A percentile compares a stretch with the other conserved stretches of the same genome.
Conservation (phyloP, 2,329 filamentous ascomycete species). For the Hyphodiscus sp. region DNA sequence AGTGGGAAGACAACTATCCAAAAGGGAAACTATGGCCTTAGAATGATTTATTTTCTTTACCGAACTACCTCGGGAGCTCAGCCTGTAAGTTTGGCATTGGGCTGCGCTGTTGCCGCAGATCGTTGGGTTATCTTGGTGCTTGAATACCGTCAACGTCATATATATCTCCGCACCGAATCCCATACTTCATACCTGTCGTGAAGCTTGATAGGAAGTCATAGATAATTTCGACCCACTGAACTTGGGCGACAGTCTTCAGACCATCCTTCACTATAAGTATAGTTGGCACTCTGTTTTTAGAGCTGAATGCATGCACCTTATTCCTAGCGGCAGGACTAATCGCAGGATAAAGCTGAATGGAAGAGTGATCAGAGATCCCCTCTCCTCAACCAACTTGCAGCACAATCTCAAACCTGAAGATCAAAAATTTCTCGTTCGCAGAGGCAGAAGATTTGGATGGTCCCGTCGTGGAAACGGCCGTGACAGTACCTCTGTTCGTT, state of each 20-base stretch:
- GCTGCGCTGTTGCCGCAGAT: background rate
- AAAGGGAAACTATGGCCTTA: background rate
- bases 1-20: background rate
- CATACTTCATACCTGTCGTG: constrained; percentile 20
- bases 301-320: constrained; percentile 3
- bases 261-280: constrained; percentile 1
- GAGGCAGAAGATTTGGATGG: background rate
- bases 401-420: background rate
- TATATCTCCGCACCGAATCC: constrained; percentile 18
- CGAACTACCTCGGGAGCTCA: background rate
- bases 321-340: constrained; percentile 3
- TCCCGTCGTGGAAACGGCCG: background rate
- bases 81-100: background rate
- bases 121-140: background rate
- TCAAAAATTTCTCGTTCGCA: background rate
- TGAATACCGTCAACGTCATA: constrained; percentile 1
- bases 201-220: constrained; percentile 14
- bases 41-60: background rate
- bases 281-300: constrained; percentile 5
- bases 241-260: background rate
- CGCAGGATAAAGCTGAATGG: constrained; percentile 4
- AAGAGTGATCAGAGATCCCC: constrained; percentile 5
- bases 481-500: too few relatives aligned
- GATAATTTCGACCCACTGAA: background rate
- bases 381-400: background rate